These are phyloP conservation scores for Xylariaceae sp. DNA, from an alignment of 2,329 filamentous ascomycete species.

Conservation along the genomic window DNA sequence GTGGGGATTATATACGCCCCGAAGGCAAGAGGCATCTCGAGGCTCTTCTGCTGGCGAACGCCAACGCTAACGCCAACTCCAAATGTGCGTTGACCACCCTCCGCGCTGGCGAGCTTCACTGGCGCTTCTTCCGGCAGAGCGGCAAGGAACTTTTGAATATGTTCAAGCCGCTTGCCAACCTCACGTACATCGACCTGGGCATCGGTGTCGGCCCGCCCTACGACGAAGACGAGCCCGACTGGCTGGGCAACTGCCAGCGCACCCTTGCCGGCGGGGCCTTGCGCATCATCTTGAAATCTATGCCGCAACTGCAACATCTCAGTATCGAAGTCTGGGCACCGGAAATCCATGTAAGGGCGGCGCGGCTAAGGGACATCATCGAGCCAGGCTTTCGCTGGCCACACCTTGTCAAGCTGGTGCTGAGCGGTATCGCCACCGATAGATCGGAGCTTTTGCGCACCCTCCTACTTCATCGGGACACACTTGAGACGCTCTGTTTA, in stretches of 20 bases:
- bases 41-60: slow-evolving; percentile 22
- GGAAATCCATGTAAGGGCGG: slow-evolving; percentile 11
- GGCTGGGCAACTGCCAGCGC: slow-evolving; percentile 13
- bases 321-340: slow-evolving; percentile 18
- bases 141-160: slow-evolving; percentile 14
- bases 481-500: slow-evolving; percentile 23
- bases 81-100: slow-evolving; percentile 17
- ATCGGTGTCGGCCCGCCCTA: slow-evolving; percentile 17
- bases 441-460: slow-evolving; percentile 22
- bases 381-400: slow-evolving; percentile 23
- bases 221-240: slow-evolving; percentile 8
- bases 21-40: slow-evolving; percentile 21
- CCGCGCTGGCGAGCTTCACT: slow-evolving; percentile 19
- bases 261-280: slow-evolving; percentile 20
- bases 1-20: slow-evolving; percentile 17
- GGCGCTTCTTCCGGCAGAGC: slow-evolving; percentile 23
- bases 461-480: slow-evolving; percentile 22
- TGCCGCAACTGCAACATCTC: slow-evolving; percentile 21
- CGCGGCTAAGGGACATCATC: slow-evolving; percentile 19
- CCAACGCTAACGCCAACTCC: slow-evolving; percentile 11
- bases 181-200: slow-evolving; percentile 20
- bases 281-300: slow-evolving; percentile 21
- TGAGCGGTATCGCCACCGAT: slow-evolving; percentile 21
- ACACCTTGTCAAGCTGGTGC: slow-evolving; percentile 18
- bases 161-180: slow-evolving; percentile 20